Evolutionary conservation across 2,329 filamentous ascomycete species (phyloP), one percentile per base, ranked within the genome.

Genomic region (Colletotrichum sublineola): DNA sequence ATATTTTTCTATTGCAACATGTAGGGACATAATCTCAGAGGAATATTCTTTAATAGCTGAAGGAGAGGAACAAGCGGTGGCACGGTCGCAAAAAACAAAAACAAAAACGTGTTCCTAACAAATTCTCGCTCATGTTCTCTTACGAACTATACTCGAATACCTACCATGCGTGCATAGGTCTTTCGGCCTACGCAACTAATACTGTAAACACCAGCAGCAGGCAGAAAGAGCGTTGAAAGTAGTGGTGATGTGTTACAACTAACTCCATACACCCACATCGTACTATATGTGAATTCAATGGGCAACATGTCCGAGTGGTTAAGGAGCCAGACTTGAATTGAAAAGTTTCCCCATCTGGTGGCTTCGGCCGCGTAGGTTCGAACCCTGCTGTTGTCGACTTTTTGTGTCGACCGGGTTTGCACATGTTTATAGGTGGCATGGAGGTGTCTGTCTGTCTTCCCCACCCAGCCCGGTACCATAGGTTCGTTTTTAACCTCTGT

Each of bases 291-390:
- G 31, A 11, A 50, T 24, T 14, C 5, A 2, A 3, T 15, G 11
- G 66, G 52, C 67, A 70, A 64, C 67, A 70, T 70, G 67, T 38
- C 55, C 46, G 67, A 70, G 67, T 70, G 67, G 67, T 67, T 66
- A 70, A 70, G 46, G 55, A 38, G 67, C 31, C 38, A 70, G 67
- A 70, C 67, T 70, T 70, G 67, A 70, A 70, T 67, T 11, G 0
- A 5, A 20, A 20, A 1, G 0, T 5, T 44, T 67, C 44, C 5
- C 1, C 4, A 70, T 70, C 67, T 70, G 38, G 31, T 70, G 53
- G 44, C 67, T 70, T 70, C 67, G 67, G 67, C 38, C 53, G 67
- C 67, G 67, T 63, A 70, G 67, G 67, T 70, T 70, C 67, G 67
- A 70, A 70, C 67, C 67, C 67, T 67, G 67, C 67, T 70, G 67